These are phyloP conservation scores for Boechera divaricarpa DNA, from an alignment of 345 rosid genomes.

Conservation along the genomic window DNA sequence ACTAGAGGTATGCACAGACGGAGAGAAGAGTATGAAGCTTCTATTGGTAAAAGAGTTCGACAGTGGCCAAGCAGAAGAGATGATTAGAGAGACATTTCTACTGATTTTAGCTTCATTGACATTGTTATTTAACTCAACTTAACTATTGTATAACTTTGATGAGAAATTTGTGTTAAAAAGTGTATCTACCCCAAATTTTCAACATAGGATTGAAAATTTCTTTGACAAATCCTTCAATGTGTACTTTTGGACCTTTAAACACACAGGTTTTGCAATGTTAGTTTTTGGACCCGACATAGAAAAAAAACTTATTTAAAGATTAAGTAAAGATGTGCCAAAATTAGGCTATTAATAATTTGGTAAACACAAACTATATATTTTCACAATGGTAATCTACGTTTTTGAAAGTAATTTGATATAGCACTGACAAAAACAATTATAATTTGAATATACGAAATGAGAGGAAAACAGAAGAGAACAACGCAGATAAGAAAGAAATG, in stretches of 20 bases:
- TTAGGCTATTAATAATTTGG: conserved; percentile 2
- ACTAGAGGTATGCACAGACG: not conserved
- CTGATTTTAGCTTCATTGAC: not conserved
- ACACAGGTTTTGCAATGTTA: not conserved
- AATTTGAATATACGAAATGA: too few species aligned
- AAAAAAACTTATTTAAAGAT: too few species aligned
- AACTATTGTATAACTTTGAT: not conserved
- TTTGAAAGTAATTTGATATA: too few species aligned
- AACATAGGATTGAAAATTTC: not conserved
- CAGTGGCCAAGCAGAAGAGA: not conserved
- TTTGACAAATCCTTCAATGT: not conserved
- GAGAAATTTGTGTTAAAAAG: too few species aligned
- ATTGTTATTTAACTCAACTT: not conserved
- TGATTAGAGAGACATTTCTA: too few species aligned
- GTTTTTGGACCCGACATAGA: not conserved
- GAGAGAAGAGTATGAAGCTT: not conserved
- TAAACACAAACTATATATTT: not conserved
- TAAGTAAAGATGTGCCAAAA: not conserved
- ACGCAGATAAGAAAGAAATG: not conserved
- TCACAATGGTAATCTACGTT: not conserved
- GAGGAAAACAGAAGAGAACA: too few species aligned
- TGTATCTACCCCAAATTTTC: too few species aligned
- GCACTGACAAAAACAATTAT: too few species aligned
- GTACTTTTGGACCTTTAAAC: not conserved
- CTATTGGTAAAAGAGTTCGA: not conserved